Conservation (phyloP, 129 eudicot species). For the Rutidosis leptorrhynchoides region DNA sequence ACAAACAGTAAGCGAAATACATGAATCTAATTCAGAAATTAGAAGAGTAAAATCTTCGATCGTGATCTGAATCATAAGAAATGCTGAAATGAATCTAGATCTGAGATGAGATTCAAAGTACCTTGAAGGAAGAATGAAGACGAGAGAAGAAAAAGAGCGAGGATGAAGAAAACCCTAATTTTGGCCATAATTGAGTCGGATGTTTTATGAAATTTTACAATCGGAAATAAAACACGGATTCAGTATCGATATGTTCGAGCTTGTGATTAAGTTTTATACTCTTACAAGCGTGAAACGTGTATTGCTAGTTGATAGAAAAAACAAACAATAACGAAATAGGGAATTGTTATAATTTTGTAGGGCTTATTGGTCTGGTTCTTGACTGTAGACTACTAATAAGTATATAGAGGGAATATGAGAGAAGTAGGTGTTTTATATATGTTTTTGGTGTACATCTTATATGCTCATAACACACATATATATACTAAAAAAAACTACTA, state of each 20-base stretch:
- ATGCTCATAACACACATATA: too few species aligned
- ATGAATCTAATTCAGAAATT: not conserved
- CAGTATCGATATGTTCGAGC: not conserved
- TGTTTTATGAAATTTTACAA: not conserved
- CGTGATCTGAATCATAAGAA: slow-evolving; percentile 19
- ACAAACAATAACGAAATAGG: not conserved
- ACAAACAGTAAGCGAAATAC: not conserved
- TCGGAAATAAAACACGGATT: not conserved
- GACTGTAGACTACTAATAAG: too few species aligned
- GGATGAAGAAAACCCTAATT: too few species aligned
- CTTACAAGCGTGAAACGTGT: not conserved
- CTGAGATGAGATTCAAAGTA: slow-evolving; percentile 32
- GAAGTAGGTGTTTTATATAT: too few species aligned
- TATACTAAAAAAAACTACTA: too few species aligned
- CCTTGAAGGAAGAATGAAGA: slow-evolving; percentile 89
- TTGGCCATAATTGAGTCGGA: slow-evolving; percentile 28
- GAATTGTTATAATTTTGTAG: too few species aligned
- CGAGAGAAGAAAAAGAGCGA: slow-evolving; percentile 56
- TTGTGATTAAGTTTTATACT: not conserved
- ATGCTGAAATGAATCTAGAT: slow-evolving; percentile 32
- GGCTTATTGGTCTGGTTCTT: too few species aligned
- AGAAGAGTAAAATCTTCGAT: slow-evolving; percentile 1
- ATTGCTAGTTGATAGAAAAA: not conserved
- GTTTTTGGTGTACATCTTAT: too few species aligned
- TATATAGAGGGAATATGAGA: too few species aligned